Evolutionary conservation across 2,329 filamentous ascomycete species (phyloP).

Genomic region (Chrysoporthe cubensis): DNA sequence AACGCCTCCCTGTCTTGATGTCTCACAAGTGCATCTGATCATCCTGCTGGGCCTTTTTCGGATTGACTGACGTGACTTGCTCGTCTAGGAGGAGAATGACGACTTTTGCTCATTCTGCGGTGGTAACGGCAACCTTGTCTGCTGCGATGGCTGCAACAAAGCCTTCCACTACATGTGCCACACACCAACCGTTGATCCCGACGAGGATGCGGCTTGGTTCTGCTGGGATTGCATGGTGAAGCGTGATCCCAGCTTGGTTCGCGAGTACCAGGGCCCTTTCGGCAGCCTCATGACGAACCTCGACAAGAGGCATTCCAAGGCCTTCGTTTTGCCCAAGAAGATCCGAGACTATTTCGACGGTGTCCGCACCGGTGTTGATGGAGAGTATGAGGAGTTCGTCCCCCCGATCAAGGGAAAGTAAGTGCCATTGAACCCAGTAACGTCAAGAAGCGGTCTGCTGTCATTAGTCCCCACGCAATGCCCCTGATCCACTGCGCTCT

Average conservation of each 20-base stretch:
- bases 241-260: conserved; percentile 51
- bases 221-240: conserved; percentile 72
- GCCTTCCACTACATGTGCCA: conserved; percentile 91
- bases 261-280: conserved; percentile 60
- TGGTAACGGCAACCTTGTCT: conserved; percentile 82
- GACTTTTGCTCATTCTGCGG: conserved; percentile 89
- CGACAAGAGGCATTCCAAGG: conserved; percentile 70
- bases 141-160: conserved; percentile 89
- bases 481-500: no score
- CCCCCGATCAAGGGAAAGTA: conserved; percentile 66
- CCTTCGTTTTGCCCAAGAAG: conserved; percentile 72
- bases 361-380: conserved; percentile 74
- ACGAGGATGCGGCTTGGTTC: conserved; percentile 68
- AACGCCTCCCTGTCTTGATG: conserved; percentile 24
- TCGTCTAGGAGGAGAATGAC: conserved; percentile 72
- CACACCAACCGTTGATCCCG: conserved; percentile 74
- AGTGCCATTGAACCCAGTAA: conserved; percentile 39
- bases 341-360: conserved; percentile 80
- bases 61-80: conserved; percentile 18
- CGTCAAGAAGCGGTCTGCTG: not conserved
- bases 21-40: conserved; percentile 26
- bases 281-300: conserved; percentile 65
- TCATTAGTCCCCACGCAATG: conserved; percentile 15
- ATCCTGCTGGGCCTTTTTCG: conserved; percentile 12
- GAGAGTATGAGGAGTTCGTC: conserved; percentile 76